Evolutionary conservation across 2,329 filamentous ascomycete genomes (phyloP), one percentile per base, ranked within the genome.

Genomic region (Botrytis hyacinthi): DNA sequence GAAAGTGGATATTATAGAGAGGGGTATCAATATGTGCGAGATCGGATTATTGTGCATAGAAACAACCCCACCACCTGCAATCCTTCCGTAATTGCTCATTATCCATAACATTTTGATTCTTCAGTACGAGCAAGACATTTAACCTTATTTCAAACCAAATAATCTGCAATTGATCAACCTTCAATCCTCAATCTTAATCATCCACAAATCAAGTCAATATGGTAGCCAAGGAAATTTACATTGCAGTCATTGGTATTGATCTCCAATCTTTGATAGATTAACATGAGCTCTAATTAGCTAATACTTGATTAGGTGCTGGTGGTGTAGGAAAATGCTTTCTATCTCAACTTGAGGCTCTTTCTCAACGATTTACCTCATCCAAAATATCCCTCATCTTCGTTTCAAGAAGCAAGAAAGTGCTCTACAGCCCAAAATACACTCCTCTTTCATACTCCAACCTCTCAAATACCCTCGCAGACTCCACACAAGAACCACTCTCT

Each of bases 271-370:
- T 77, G 74, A 77, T 65, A 20, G 26, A 54, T 54, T 46, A 48
- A 74, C 78, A 76, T 80, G 9, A 68, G 66, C 48, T 59, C 9
- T 8, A 46, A 37, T 70, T 69, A 46, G 51, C 71, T 72, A 46
- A 72, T 51, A 22, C 8, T 37, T 35, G 48, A 51, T 48, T 65
- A 97, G 95, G 96, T 80, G 93, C 92, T 79, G 96, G 96, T 78
- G 95, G 95, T 77, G 96, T 98, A 75, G 96, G 96, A 80, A 95
- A 95, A 83, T 90, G 90, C 84, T 98, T 98, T 86, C 89, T 98
- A 76, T 86, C 87, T 78, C 96, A 98, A 84, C 90, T 98, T 74
- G 86, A 91, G 76, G 81, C 85, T 75, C 88, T 96, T 74, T 86
- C 89, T 68, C 85, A 87, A 76, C 89, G 92, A 75, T 90, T 90